Evolutionary conservation across 1,284 basidiomycete genomes (phyloP).

Genomic region (Tilletia horrida): DNA sequence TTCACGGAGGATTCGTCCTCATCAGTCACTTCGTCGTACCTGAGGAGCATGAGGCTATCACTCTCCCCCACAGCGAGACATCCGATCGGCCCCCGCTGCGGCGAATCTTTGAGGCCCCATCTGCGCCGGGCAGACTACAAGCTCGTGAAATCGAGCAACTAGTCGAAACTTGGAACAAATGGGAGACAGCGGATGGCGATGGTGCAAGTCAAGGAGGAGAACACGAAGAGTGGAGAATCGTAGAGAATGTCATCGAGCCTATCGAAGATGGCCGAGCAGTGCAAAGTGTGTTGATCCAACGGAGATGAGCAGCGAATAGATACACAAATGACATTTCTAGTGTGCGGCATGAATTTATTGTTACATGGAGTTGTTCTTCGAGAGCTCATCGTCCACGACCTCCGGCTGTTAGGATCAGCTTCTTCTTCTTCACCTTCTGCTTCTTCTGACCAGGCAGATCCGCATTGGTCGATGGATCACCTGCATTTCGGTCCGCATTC

Average conservation of each 20-base stretch:
- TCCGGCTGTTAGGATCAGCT: constrained; percentile 48
- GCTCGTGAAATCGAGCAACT: constrained; percentile 3
- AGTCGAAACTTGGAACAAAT: constrained; percentile 1
- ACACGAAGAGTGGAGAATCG: constrained; percentile 6
- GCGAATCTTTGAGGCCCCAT: constrained; percentile 4
- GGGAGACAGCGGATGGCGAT: not conserved
- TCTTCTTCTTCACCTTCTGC: constrained; percentile 46
- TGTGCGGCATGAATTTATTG: not conserved
- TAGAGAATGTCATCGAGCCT: constrained; percentile 17
- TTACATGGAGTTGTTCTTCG: not conserved
- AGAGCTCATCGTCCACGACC: constrained; percentile 25
- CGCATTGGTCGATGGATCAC: too few relatives aligned
- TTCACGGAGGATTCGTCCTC: not conserved
- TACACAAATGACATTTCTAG: not conserved
- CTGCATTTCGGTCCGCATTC: too few relatives aligned
- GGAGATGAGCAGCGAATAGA: not conserved
- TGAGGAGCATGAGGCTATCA: not conserved
- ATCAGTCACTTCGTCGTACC: constrained; percentile 15
- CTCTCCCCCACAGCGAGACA: not conserved
- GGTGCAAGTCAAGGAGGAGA: not conserved
- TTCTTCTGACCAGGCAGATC: not conserved
- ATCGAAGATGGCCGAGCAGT: constrained; percentile 19
- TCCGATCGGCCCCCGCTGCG: not conserved
- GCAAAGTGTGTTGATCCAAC: constrained; percentile 9
- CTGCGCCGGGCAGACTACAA: not conserved